Conservation (phyloP, 2,329 filamentous ascomycete species). For the Sclerotinia spermophila region DNA sequence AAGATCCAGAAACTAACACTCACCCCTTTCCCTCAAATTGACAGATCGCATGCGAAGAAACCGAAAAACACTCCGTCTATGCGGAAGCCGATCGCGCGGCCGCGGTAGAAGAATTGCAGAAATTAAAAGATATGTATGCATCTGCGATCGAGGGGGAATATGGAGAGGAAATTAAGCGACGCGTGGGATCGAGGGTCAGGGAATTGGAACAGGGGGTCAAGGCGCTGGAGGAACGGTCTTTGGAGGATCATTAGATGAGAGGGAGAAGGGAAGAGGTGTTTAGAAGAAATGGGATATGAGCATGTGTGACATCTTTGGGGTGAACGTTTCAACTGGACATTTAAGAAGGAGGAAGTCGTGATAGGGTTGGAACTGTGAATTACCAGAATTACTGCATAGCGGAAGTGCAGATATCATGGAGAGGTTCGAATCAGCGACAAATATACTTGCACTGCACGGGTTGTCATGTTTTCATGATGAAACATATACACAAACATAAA, state of each 20-base stretch:
- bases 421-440: background rate
- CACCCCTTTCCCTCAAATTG: rapidly evolving
- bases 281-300: background rate
- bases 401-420: background rate
- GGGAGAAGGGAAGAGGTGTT: background rate
- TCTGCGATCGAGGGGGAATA: constrained; percentile 37
- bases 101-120: constrained; percentile 44
- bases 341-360: background rate
- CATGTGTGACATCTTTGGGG: background rate
- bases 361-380: background rate
- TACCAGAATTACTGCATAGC: background rate
- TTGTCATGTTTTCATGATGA: background rate
- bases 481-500: background rate
- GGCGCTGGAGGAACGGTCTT: constrained; percentile 41
- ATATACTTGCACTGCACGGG: background rate
- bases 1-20: background rate
- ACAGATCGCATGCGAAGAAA: constrained; percentile 45
- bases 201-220: constrained; percentile 45
- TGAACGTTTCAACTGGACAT: background rate
- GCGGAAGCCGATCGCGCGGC: constrained; percentile 45
- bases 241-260: constrained; percentile 31
- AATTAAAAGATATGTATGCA: constrained; percentile 36
- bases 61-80: constrained; percentile 44
- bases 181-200: constrained; percentile 44
- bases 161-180: constrained; percentile 42